Percentiles rank a stretch among this genome's conserved stretches.
Evolutionary conservation across 228 moss, liverwort and hornwort genomes (phyloP).

Genomic region (Sphagnum fallax): DNA sequence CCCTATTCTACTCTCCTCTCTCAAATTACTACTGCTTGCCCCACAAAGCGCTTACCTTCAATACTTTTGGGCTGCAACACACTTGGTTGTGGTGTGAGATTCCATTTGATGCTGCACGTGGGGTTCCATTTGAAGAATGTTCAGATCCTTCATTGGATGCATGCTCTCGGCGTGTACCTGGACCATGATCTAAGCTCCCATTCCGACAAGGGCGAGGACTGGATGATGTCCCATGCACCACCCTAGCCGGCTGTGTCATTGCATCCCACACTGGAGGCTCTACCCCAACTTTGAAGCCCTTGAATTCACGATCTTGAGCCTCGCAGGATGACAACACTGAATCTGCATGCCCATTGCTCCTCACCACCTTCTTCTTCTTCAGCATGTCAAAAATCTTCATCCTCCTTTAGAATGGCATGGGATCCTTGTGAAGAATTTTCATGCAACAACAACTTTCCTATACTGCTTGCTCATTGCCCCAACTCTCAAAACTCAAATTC

Average conservation of each 20-base stretch:
- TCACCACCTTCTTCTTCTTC: constrained; percentile 8
- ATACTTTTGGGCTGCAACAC: constrained; percentile 22
- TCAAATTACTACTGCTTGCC: background rate
- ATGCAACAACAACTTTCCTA: too few species aligned
- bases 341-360: constrained; percentile 13
- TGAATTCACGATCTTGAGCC: background rate
- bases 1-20: background rate
- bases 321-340: constrained; percentile 20
- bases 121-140: constrained; percentile 15
- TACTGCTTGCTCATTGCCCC: too few species aligned
- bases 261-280: too few species aligned
- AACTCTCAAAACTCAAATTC: too few species aligned
- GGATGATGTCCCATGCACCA: too few species aligned
- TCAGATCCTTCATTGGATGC: constrained; percentile 9
- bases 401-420: background rate
- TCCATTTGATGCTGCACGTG: constrained; percentile 8
- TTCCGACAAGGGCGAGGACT: too few species aligned
- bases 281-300: too few species aligned
- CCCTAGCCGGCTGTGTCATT: too few species aligned
- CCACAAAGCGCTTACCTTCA: constrained; percentile 6
- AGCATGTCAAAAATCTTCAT: constrained; percentile 1
- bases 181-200: too few species aligned
- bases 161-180: too few species aligned
- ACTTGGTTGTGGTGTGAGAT: constrained; percentile 7
- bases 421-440: too few species aligned